Evolutionary conservation across 495 filamentous ascomycete species (phyloP), one percentile per base, ranked within the genome.

Genomic region (Aspergillus saccharolyticus): DNA sequence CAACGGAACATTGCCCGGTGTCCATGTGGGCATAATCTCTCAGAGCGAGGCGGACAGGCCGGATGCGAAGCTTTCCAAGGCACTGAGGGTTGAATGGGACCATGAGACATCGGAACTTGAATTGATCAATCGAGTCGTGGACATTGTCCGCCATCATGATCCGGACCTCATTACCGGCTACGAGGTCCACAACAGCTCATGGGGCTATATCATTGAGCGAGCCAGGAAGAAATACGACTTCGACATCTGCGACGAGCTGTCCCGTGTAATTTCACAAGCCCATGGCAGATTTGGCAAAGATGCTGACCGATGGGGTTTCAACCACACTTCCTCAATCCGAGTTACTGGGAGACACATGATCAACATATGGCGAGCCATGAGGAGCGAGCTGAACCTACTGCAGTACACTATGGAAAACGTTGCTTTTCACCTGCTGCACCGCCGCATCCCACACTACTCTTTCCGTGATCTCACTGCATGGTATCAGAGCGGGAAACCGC

Each of bases 331-430:
- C 4, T 89, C 88, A 2, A 88, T 97, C 61, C 83, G 82, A 28
- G 80, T 98, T 15, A 97, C 91, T 0, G 94, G 94, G 4, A 84
- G 94, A 59, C 94, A 98, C 66, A 88, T 94, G 76, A 91, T 98
- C 71, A 98, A 97, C 61, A 89, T 97, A 50, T 98, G 95, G 94
- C 83, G 94, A 53, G 91, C 93, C 0, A 97, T 98, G 91, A 83
- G 87, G 51, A 83, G 88, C 55, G 94, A 97, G 73, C 70, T 97
- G 28, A 95, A 89, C 60, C 73, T 98, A 45, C 75, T 96, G 46
- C 91, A 96, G 64, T 97, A 97, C 66, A 94, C 88, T 0, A 90
- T 96, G 86, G 94, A 97, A 70, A 97, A 97, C 66, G 90, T 98
- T 30, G 92, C 85, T 0, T 97, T 94, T 71, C 95, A 98, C 74